These are phyloP conservation scores for Citropsis articulata DNA, from an alignment of 345 rosid genomes.

Conservation along the genomic window DNA sequence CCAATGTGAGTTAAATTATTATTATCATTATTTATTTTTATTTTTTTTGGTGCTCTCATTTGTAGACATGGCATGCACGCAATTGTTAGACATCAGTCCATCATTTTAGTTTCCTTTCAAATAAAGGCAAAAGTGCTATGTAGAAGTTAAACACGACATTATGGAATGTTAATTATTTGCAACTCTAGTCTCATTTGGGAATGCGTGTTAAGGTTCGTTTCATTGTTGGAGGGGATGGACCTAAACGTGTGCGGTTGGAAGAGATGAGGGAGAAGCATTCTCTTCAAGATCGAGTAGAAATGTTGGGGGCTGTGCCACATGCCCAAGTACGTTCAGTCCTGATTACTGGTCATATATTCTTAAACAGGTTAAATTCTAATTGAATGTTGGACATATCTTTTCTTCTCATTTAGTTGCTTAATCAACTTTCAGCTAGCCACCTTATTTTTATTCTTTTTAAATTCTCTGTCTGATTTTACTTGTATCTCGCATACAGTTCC, in stretches of 20 bases:
- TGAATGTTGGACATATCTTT: neutral
- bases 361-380: slow-evolving; percentile 56
- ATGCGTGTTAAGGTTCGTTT: slow-evolving; percentile 64
- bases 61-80: no score
- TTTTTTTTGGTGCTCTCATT: neutral
- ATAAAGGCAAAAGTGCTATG: neutral
- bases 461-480: neutral
- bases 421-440: neutral
- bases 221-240: slow-evolving; percentile 95
- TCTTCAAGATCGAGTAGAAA: slow-evolving; percentile 92
- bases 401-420: slow-evolving; percentile 3
- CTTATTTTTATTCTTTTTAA: neutral
- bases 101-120: neutral
- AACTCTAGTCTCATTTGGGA: slow-evolving; percentile 11
- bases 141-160: neutral
- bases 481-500: slow-evolving; percentile 57
- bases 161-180: neutral
- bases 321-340: slow-evolving; percentile 77
- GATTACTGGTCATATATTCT: slow-evolving; percentile 81
- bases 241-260: slow-evolving; percentile 81
- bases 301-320: slow-evolving; percentile 93
- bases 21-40: neutral
- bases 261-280: slow-evolving; percentile 99
- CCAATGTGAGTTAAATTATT: slow-evolving; percentile 54
- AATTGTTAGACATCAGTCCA: no score